Evolutionary conservation across 2,329 filamentous ascomycete genomes (phyloP).

Genomic region (Lecanosticta acicola): DNA sequence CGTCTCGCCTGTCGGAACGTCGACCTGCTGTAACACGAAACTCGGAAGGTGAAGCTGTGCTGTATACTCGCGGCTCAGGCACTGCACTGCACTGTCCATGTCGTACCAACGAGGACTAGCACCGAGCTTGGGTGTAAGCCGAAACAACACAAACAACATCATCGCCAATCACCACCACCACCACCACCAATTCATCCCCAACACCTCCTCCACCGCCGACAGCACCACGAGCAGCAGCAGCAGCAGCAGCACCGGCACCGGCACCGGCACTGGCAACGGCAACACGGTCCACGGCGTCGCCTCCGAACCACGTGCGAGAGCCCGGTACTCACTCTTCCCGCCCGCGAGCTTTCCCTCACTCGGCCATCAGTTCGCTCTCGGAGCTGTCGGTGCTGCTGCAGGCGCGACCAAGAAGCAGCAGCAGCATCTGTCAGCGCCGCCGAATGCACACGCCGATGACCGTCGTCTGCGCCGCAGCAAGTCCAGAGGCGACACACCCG

Average conservation of each 20-base stretch:
- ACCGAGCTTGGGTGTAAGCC: not conserved
- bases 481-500: not conserved
- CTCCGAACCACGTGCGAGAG: not conserved
- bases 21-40: too few species aligned
- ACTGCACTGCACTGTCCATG: too few species aligned
- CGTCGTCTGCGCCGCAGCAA: not conserved
- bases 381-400: not conserved
- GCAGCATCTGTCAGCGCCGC: not conserved
- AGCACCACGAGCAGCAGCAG: not conserved
- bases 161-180: not conserved
- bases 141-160: not conserved
- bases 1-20: too few species aligned
- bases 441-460: too few species aligned
- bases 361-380: not conserved
- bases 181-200: not conserved
- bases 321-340: constrained; percentile 9
- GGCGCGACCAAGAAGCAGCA: not conserved
- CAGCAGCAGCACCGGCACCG: not conserved
- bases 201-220: not conserved
- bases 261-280: not conserved
- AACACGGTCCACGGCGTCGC: not conserved
- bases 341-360: not conserved
- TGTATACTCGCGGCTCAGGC: too few species aligned
- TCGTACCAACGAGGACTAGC: too few species aligned
- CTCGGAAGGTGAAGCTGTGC: too few species aligned